A percentile compares a stretch with the other conserved stretches of the same genome.
phyloP scores from a whole-genome alignment of 371 early-diverging fungal species.

The Mucor circinelloides region DNA sequence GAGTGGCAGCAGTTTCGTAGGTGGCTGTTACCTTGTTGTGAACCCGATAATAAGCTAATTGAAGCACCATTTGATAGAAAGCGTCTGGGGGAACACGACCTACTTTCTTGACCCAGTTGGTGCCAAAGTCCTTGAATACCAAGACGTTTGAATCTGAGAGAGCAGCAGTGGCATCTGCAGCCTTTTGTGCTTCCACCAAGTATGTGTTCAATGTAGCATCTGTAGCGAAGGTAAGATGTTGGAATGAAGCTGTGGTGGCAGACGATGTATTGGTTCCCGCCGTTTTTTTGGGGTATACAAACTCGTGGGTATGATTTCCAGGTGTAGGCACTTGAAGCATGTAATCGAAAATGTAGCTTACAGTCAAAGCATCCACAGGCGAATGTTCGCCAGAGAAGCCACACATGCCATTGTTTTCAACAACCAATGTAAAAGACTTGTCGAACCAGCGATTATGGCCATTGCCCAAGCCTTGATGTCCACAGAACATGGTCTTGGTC shows the following conservation, averaged over 20 bases:
- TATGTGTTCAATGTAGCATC: conserved; percentile 49
- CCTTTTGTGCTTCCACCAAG: conserved; percentile 58
- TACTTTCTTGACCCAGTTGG: conserved; percentile 62
- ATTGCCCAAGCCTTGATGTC: conserved; percentile 38
- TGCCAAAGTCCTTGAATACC: conserved; percentile 54
- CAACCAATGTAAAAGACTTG: conserved; percentile 68
- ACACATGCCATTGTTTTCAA: conserved; percentile 72
- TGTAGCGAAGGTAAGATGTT: conserved; percentile 55
- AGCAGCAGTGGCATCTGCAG: conserved; percentile 51
- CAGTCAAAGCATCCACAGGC: conserved; percentile 79
- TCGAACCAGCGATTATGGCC: conserved; percentile 94
- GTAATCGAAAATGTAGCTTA: conserved; percentile 64
- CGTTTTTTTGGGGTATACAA: not conserved
- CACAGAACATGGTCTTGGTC: conserved; percentile 33
- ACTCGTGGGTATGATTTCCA: not conserved
- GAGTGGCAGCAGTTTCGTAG: conserved; percentile 85
- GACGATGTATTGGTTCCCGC: not conserved
- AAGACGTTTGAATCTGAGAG: conserved; percentile 70
- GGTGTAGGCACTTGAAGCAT: conserved; percentile 52
- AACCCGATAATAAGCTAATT: conserved; percentile 79
- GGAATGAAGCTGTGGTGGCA: not conserved
- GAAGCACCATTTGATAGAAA: conserved; percentile 85
- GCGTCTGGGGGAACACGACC: conserved; percentile 85
- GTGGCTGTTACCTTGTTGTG: conserved; percentile 68
- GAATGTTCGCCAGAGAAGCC: conserved; percentile 85